phyloP scores from a whole-genome alignment of 495 filamentous ascomycete species.

The Chaetomium cochliodes region DNA sequence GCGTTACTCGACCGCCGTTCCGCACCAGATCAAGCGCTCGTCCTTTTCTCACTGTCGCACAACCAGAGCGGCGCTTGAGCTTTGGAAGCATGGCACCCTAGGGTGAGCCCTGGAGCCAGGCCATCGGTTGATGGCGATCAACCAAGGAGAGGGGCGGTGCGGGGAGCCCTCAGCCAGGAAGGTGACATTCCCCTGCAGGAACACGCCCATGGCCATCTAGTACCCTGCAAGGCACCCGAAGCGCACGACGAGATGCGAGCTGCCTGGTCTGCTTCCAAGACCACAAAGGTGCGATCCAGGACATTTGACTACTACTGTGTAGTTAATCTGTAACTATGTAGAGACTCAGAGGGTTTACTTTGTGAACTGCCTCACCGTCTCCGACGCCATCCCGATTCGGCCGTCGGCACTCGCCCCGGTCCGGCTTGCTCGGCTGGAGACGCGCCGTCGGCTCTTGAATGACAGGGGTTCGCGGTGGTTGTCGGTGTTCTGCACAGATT shows the following conservation, averaged over 20 bases:
- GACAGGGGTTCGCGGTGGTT: conserved; percentile 2
- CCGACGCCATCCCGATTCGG: background rate
- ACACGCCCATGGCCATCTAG: background rate
- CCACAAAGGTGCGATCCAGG: background rate
- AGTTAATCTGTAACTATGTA: no score
- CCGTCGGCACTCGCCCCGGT: background rate
- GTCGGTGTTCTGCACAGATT: no score
- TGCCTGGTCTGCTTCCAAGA: background rate
- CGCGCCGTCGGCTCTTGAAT: background rate
- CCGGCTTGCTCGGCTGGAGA: background rate
- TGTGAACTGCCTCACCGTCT: background rate
- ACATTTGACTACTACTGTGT: no score
- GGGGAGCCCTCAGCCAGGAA: conserved; percentile 6
- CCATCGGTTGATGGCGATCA: background rate
- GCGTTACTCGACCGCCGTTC: no score
- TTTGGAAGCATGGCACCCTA: background rate
- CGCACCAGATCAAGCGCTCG: no score
- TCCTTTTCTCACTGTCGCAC: background rate
- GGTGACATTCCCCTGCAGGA: conserved; percentile 13
- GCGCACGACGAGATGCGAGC: background rate
- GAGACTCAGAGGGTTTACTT: no score
- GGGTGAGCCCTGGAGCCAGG: background rate
- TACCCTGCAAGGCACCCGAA: background rate
- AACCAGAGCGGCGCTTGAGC: background rate
- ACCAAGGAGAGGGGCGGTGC: background rate